These are phyloP conservation scores for Sporothrix brunneoviolacea DNA, from an alignment of 2,329 filamentous ascomycete genomes.

Conservation along the genomic window DNA sequence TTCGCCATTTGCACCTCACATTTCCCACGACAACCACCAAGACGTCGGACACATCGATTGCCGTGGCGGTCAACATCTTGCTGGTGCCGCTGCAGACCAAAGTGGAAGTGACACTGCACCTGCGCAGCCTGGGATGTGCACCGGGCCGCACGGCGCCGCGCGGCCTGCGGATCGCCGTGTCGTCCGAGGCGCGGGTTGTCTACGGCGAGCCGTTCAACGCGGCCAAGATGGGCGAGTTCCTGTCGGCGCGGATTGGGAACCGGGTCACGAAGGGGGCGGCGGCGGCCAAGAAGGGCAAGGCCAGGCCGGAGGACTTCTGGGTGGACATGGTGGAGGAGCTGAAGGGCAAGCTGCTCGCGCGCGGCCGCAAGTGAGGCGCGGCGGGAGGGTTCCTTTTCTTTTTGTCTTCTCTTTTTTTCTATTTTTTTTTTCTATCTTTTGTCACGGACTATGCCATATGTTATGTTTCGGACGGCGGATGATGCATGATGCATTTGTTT, in stretches of 20 bases:
- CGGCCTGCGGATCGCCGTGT: slow-evolving; percentile 39
- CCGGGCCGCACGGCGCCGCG: slow-evolving; percentile 24
- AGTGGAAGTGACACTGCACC: slow-evolving; percentile 54
- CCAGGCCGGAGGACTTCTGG: slow-evolving; percentile 36
- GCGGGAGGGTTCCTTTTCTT: neutral
- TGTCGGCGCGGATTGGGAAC: slow-evolving; percentile 48
- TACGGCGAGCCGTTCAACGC: slow-evolving; percentile 76
- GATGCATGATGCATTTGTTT: neutral
- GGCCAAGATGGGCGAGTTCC: slow-evolving; percentile 66
- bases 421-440: neutral
- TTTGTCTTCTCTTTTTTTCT: slow-evolving; percentile 1
- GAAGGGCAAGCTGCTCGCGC: slow-evolving; percentile 47
- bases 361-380: slow-evolving; percentile 41
- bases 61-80: slow-evolving; percentile 55
- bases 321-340: slow-evolving; percentile 50
- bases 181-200: slow-evolving; percentile 54
- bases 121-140: slow-evolving; percentile 28
- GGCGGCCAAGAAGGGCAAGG: slow-evolving; percentile 26
- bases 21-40: slow-evolving; percentile 60
- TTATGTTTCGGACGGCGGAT: neutral
- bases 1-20: slow-evolving; percentile 54
- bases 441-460: neutral
- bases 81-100: slow-evolving; percentile 61
- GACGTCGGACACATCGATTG: slow-evolving; percentile 58
- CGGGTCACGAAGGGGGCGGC: slow-evolving; percentile 21